Base-by-base conservation (phyloP, 108 stramenopile genomes). In the Bacterosira constricta region DNA sequence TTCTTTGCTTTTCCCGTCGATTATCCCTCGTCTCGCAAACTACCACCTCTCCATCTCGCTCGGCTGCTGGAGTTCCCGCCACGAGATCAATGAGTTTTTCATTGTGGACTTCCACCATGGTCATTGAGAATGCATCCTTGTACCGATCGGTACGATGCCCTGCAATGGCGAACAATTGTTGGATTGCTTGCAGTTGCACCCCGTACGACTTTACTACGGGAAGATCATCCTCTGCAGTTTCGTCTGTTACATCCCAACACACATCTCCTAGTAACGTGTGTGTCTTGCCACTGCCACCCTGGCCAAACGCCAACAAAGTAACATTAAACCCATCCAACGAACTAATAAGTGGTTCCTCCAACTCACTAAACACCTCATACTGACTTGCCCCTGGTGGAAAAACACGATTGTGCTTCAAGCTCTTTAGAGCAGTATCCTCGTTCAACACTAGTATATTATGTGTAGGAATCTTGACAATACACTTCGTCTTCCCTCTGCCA, bases 261-360 rank as follows among this genome's bases (percentile, higher is more conserved):
- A n/a, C n/a, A 53, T 91, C 80, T 26, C 93, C 93, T 1, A 94
- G 46, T 78, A 99, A 93, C 31, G 97, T 96, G 77, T 93, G 84
- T 13, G 98, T 98, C 73, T 99, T 99, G 12, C 99, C 99, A 32
- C 85, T 66, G 30, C 89, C 84, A 20, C 88, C 83, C 72, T 97
- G 97, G 15, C 99, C 99, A 71, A 96, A 98, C 2, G 96, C 93
- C 66, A 99, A 86, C 17, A 99, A 69, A 74, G 96, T 97, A 6
- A 95, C 90, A 27, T 96, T 97, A 84, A 86, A 97, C 2, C 99
- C 99, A 80, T 98, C 98, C 51, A 99, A 62, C 9, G 87, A 96
- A 57, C 92, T 86, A 12, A 93, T 68, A 10, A 97, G 90, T 3
- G 98, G 83, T 18, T 88, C 89, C 39, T 94, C 86, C 15, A 99